These are phyloP conservation scores for Yamadazyma sp. DNA, from an alignment of 1,139 yeast species.

Conservation along the genomic window DNA sequence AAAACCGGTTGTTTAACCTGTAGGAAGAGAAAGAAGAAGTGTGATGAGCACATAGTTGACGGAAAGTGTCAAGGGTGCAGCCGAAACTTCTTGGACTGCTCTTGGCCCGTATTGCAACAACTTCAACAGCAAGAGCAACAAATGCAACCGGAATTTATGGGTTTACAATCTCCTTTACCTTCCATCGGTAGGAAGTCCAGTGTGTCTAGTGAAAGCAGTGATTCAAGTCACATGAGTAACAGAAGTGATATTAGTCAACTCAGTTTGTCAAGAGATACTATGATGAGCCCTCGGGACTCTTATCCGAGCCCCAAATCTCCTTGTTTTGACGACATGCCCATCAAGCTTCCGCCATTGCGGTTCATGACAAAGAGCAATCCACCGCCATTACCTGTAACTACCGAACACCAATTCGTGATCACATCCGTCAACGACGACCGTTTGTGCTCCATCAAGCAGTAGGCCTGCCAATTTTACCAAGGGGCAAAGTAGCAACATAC, in stretches of 20 bases:
- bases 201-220: conserved; percentile 11
- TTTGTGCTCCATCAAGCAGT: conserved; percentile 9
- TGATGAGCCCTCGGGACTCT: conserved; percentile 4
- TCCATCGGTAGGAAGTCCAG: conserved; percentile 7
- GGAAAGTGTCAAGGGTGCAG: conserved; percentile 52
- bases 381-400: background rate
- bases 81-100: conserved; percentile 47
- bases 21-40: conserved; percentile 48
- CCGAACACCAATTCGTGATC: conserved; percentile 10
- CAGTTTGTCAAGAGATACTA: background rate
- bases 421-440: conserved; percentile 14
- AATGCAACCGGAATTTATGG: background rate
- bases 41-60: conserved; percentile 43
- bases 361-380: conserved; percentile 2
- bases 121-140: conserved; percentile 7
- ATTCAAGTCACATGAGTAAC: conserved; percentile 1
- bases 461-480: too few species aligned
- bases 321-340: conserved; percentile 7
- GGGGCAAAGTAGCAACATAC: too few species aligned
- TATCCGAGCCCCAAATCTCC: conserved; percentile 15
- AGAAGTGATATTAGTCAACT: conserved; percentile 6
- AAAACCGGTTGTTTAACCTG: conserved; percentile 48
- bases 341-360: conserved; percentile 13
- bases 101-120: conserved; percentile 33
- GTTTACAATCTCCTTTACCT: background rate